Conservation (phyloP, 225 moss, liverwort and hornwort species). For the Physcomitrium patens region DNA sequence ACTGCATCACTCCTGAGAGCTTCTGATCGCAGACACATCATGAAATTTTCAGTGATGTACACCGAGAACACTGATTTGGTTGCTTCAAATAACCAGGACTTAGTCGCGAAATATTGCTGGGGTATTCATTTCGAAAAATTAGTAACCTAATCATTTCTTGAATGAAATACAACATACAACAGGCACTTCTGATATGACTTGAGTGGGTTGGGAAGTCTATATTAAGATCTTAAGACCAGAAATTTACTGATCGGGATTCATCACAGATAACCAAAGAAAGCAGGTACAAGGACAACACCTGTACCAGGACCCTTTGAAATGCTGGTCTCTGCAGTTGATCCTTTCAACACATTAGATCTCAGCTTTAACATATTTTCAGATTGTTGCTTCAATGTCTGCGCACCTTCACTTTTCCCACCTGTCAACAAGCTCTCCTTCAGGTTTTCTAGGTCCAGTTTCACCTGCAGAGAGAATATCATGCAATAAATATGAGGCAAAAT, state of each 20-base stretch:
- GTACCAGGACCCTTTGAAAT: slow-evolving; percentile 33
- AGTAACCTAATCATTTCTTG: background rate
- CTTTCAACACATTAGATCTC: slow-evolving; percentile 42
- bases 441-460: slow-evolving; percentile 54
- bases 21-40: slow-evolving; percentile 35
- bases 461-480: slow-evolving; percentile 36
- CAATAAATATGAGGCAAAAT: slow-evolving; percentile 8
- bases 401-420: slow-evolving; percentile 37
- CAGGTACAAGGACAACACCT: slow-evolving; percentile 28
- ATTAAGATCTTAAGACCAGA: background rate
- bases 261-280: background rate
- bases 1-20: slow-evolving; percentile 55
- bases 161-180: background rate
- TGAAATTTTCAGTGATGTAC: slow-evolving; percentile 21
- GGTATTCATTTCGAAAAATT: background rate
- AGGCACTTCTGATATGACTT: background rate
- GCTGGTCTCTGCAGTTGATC: slow-evolving; percentile 37
- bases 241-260: background rate
- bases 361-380: slow-evolving; percentile 51
- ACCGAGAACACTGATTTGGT: slow-evolving; percentile 7
- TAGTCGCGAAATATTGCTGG: background rate
- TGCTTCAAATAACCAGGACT: slow-evolving; percentile 17
- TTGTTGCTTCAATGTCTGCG: slow-evolving; percentile 39
- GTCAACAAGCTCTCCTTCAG: slow-evolving; percentile 51
- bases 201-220: background rate